Base-by-base conservation (phyloP, 495 filamentous ascomycete genomes). In the Neurospora hispaniola region DNA sequence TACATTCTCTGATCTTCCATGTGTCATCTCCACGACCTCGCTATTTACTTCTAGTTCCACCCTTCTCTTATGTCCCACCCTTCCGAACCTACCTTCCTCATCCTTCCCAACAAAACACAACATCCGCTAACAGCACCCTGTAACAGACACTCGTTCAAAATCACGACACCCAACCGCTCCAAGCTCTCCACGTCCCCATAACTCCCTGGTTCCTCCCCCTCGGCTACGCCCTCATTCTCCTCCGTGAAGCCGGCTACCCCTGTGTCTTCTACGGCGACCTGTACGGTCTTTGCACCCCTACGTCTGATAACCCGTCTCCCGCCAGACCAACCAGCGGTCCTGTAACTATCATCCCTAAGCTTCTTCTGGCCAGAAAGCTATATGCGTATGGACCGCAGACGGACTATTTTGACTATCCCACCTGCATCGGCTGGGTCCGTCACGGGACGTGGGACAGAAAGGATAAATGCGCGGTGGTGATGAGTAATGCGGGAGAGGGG, bases 221-320 rank as follows among this genome's bases (percentile, higher is more conserved):
- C 12, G 87, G 88, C 40, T 89, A 91, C 73, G 80, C 87, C 9
- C 81, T 90, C 43, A 93, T 92, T 71, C 88, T 93, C 18, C 87
- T 93, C 23, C 89, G 90, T 31, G 77, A 83, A 44, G 79, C 84
- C 14, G 91, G 91, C 42, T 90, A 90, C 72, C 91, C 91, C 0
- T 93, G 90, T 74, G 75, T 92, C 70, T 94, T 91, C 78, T 93
- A 90, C 77, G 91, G 91, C 41, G 91, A 94, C 74, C 75, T 93
- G 11, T 93, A 92, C 77, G 91, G 91, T n/a, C 89, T 90, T 75
- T 81, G 84, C 73, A 74, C 72, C 0, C 23, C 68, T 5, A 23
- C 69, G 10, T 83, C 81, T 12, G 80, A 86, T 39, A 79, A 84
- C 31, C 81, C 87, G 4, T 86, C 86, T 70, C 84, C 84, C 12